phyloP scores from a whole-genome alignment of 2,329 filamentous ascomycete genomes.

The Tolypocladium guangdongense region DNA sequence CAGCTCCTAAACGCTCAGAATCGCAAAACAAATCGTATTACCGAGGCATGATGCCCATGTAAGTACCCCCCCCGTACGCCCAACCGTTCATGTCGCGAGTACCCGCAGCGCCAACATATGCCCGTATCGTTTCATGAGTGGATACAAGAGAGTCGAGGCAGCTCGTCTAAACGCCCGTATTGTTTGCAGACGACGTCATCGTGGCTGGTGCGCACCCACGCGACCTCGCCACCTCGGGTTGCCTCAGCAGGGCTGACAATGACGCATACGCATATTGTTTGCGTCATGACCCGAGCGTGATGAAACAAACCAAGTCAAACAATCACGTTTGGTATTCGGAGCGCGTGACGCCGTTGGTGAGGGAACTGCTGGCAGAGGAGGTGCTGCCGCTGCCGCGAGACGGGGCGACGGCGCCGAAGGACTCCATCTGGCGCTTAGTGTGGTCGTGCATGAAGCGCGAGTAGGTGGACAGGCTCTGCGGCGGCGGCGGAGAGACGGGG shows the following conservation, averaged over 20 bases:
- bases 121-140: background rate
- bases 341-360: conserved; percentile 17
- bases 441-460: conserved; percentile 52
- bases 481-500: conserved; percentile 26
- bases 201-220: background rate
- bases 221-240: background rate
- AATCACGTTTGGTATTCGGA: conserved; percentile 5
- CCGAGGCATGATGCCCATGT: background rate
- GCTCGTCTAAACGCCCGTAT: background rate
- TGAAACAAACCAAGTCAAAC: background rate
- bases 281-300: background rate
- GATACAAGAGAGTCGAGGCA: background rate
- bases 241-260: background rate
- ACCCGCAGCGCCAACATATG: background rate
- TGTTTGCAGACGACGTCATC: background rate
- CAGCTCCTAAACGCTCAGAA: background rate
- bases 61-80: background rate
- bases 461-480: conserved; percentile 43
- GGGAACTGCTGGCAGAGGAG: conserved; percentile 8
- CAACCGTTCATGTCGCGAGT: background rate
- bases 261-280: background rate
- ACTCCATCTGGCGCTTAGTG: conserved; percentile 56
- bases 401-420: conserved; percentile 23
- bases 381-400: conserved; percentile 8
- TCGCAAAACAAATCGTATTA: background rate